Evolutionary conservation across 345 rosid genomes (phyloP), one percentile per base, ranked within the genome.

Genomic region (Arabis hirsuta): DNA sequence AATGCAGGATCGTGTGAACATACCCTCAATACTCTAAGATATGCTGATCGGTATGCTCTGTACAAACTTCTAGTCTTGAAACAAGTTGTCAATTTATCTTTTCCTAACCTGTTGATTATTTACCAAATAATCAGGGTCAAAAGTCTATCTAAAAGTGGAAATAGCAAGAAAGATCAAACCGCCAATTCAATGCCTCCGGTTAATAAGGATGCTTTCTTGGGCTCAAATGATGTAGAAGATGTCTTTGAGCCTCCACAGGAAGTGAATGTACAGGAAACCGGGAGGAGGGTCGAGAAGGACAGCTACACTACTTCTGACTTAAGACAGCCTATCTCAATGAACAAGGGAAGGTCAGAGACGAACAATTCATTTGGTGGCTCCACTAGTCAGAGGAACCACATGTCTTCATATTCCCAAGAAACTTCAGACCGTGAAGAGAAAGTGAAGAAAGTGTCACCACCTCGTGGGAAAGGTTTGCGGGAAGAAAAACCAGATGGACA

Each of bases 1-100:
- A 95, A 88, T 84, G 93, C 89, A 45, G 97, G 99, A 32, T 95
- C 99, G 6, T 95, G 99, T 75, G 99, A 95, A 75, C 97, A 95
- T 64, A 95, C 97, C n/a, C 84, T 95, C 60, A 95, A 95, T 79
- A 91, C 99, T 43, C 77, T 95, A 77, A 90, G 99, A 91, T 95
- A 95, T 86, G 97, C 99, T 38, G 97, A 94, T 72, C 84, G 96
- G 97, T 91, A 81, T 72, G 81, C 46, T 69, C 62, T 48, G 38
- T 82, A 36, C 26, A 48, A 50, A 42, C 61, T 50, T 50, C 12
- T 57, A 43, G 26, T 16, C 11, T 14, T 46, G 36, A 61, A 47
- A 54, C 59, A 12, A 51, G 45, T 4, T 64, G 42, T 70, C 34
- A 29, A 3, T 48, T 64, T 36, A 48, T 48, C 52, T 24, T 59